These are phyloP conservation scores for Zea mays DNA, from an alignment of 176 grass and related monocot species.

Conservation along the genomic window Zm-B73-REFERENCE-NAM-5.0 NC_050099.1:130462001-130462500, in stretches of 20 bases:
- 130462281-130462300: slow-evolving; percentile 55
- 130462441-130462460: slow-evolving; percentile 50
- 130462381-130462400: slow-evolving; percentile 71
- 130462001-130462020: slow-evolving; percentile 50
- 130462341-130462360: slow-evolving; percentile 60
- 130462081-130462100: slow-evolving; percentile 75
- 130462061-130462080: slow-evolving; percentile 54
- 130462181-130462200: slow-evolving; percentile 70
- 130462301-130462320: slow-evolving; percentile 69
- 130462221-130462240: slow-evolving; percentile 74
- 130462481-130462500: slow-evolving; percentile 97
- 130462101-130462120: slow-evolving; percentile 59
- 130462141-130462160: slow-evolving; percentile 54
- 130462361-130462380: slow-evolving; percentile 73
- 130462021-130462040: slow-evolving; percentile 72
- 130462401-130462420: slow-evolving; percentile 67
- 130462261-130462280: slow-evolving; percentile 90
- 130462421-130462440: slow-evolving; percentile 56
- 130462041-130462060: slow-evolving; percentile 44
- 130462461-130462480: slow-evolving; percentile 74
- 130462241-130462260: slow-evolving; percentile 82
- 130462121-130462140: slow-evolving; percentile 57
- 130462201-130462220: slow-evolving; percentile 55
- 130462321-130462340: slow-evolving; percentile 57
- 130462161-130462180: slow-evolving; percentile 71